phyloP scores from a whole-genome alignment of 2,329 filamentous ascomycete genomes.

The Corniculantispora saksenae region DNA sequence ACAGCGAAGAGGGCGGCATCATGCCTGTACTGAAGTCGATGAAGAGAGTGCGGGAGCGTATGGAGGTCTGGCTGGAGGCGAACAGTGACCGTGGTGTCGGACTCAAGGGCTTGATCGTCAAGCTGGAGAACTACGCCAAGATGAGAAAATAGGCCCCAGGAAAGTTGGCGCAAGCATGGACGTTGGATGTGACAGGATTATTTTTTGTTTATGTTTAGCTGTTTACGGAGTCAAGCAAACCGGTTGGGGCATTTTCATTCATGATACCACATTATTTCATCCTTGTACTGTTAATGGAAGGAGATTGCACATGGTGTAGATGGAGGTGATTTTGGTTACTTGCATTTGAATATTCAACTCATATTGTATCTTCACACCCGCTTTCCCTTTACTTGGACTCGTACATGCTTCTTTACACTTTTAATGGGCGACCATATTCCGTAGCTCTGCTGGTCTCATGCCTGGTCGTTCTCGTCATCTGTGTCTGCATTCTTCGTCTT shows the following conservation, averaged over 20 bases:
- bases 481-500: conserved; percentile 37
- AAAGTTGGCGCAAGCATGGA: not conserved
- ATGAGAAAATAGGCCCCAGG: conserved; percentile 29
- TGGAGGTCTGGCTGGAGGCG: conserved; percentile 80
- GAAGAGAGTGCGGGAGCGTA: conserved; percentile 67
- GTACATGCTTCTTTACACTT: not conserved
- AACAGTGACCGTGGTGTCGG: conserved; percentile 81
- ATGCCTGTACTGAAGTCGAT: conserved; percentile 76
- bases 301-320: no score
- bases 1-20: conserved; percentile 62
- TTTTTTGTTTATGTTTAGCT: not conserved
- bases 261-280: conserved; percentile 13
- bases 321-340: not conserved
- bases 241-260: not conserved
- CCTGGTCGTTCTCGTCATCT: conserved; percentile 37
- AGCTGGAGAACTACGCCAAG: conserved; percentile 56
- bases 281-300: not conserved
- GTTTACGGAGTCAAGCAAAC: conserved; percentile 1
- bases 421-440: not conserved
- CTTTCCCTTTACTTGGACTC: not conserved
- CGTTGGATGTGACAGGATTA: not conserved
- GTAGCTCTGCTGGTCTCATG: no score
- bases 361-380: not conserved
- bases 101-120: conserved; percentile 68
- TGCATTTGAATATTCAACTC: not conserved